phyloP scores from a whole-genome alignment of 257 asterid genomes.

The Fraxinus quadrangulata region DNA sequence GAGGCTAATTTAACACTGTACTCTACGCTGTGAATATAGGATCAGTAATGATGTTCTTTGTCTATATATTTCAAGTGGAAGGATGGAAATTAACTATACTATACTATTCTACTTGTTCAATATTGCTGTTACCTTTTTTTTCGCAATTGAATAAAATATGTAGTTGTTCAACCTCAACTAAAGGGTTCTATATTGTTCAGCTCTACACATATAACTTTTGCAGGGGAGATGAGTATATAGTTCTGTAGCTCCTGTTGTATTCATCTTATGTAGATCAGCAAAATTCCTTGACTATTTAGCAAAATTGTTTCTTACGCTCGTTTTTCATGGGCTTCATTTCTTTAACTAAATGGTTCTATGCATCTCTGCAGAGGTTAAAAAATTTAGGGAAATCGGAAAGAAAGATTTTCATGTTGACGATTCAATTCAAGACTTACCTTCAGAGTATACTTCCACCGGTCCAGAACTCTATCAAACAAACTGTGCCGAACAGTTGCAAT shows the following conservation, averaged over 20 bases:
- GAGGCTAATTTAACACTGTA: background rate
- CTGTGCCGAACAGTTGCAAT: constrained; percentile 31
- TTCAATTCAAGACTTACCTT: constrained; percentile 30
- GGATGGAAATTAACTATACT: background rate
- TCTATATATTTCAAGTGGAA: background rate
- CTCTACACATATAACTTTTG: background rate
- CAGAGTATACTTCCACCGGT: constrained; percentile 21
- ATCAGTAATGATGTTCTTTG: background rate
- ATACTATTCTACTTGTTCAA: background rate
- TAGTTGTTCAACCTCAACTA: background rate
- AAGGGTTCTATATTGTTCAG: background rate
- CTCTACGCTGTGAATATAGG: background rate
- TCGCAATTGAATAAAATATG: background rate
- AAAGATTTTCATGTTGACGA: constrained; percentile 38
- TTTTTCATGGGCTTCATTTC: constrained; percentile 1
- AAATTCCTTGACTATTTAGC: constrained; percentile 3
- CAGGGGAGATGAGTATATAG: background rate
- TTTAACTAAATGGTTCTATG: constrained; percentile 18
- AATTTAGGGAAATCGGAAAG: constrained; percentile 39
- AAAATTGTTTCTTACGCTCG: background rate
- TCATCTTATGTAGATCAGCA: background rate
- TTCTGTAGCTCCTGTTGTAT: too few relatives aligned
- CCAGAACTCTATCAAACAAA: constrained; percentile 18
- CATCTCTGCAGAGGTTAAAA: constrained; percentile 43
- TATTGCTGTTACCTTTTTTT: background rate